Conservation (phyloP, 2,329 filamentous ascomycete genomes). For the Colletotrichum cereale region DNA sequence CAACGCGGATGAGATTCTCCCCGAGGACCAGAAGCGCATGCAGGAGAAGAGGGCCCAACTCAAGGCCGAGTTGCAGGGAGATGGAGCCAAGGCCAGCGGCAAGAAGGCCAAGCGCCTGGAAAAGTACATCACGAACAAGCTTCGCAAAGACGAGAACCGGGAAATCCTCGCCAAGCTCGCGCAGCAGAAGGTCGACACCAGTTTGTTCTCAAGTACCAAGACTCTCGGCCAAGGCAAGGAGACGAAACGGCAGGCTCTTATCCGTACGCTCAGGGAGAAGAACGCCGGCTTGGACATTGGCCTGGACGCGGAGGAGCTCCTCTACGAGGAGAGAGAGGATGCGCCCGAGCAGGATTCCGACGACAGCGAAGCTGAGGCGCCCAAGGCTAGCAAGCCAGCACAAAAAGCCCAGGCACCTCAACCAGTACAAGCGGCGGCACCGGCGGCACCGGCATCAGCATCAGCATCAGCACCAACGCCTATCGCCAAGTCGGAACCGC, state of each 20-base stretch:
- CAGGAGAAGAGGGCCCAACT: conserved; percentile 68
- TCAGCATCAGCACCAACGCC: background rate
- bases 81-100: conserved; percentile 68
- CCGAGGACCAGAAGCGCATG: conserved; percentile 59
- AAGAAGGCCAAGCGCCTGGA: conserved; percentile 77
- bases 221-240: conserved; percentile 79
- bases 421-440: conserved; percentile 9
- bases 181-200: conserved; percentile 83
- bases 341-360: conserved; percentile 48
- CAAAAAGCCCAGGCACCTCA: background rate
- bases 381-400: conserved; percentile 36
- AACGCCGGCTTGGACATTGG: conserved; percentile 71
- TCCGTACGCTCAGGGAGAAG: conserved; percentile 73
- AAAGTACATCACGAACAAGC: conserved; percentile 86
- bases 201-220: conserved; percentile 81
- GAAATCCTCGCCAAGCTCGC: conserved; percentile 87
- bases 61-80: conserved; percentile 64
- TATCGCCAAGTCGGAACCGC: background rate
- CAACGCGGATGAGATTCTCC: conserved; percentile 67
- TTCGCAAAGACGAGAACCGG: conserved; percentile 93
- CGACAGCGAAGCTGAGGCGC: conserved; percentile 45
- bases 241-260: conserved; percentile 77
- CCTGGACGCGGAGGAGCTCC: conserved; percentile 64
- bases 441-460: conserved; percentile 1
- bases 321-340: conserved; percentile 60